Evolutionary conservation across 2,329 filamentous ascomycete species (phyloP).

Genomic region (Colletotrichum sublineola): DNA sequence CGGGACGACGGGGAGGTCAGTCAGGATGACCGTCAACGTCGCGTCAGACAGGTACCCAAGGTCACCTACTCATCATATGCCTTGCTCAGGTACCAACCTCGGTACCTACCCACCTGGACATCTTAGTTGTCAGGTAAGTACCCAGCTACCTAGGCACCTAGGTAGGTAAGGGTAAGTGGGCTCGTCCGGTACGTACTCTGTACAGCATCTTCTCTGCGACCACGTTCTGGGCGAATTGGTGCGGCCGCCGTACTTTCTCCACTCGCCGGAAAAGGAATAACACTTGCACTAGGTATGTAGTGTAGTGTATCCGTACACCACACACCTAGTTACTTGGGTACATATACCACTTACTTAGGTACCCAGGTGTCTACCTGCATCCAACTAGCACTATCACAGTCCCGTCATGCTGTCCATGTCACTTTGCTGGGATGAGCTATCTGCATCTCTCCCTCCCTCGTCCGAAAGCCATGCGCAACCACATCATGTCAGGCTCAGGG

Average conservation of each 20-base stretch:
- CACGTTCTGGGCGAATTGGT: conserved; percentile 28
- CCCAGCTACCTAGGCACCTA: not conserved
- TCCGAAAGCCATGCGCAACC: conserved; percentile 10
- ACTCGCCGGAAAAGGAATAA: conserved; percentile 22
- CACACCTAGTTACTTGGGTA: not conserved
- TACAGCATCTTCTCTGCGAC: not conserved
- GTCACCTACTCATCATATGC: no score
- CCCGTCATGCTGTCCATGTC: conserved; percentile 24
- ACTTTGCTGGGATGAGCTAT: conserved; percentile 28
- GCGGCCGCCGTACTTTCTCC: conserved; percentile 30
- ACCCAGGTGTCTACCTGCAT: not conserved
- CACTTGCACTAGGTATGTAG: not conserved
- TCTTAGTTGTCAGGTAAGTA: not conserved
- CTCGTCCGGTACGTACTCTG: not conserved
- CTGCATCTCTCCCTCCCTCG: conserved; percentile 14
- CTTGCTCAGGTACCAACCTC: no score
- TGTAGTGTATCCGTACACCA: no score
- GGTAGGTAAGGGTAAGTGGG: not conserved
- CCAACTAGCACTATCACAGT: conserved; percentile 9
- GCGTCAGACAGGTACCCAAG: no score
- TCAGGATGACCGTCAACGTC: not conserved
- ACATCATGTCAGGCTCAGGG: conserved; percentile 13
- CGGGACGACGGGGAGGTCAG: conserved; percentile 5
- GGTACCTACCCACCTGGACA: no score
- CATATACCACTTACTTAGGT: not conserved